Percentiles rank a stretch among this genome's conserved stretches.
phyloP scores from a whole-genome alignment of 805 yeast species.

The Starmerella davenportii region DNA sequence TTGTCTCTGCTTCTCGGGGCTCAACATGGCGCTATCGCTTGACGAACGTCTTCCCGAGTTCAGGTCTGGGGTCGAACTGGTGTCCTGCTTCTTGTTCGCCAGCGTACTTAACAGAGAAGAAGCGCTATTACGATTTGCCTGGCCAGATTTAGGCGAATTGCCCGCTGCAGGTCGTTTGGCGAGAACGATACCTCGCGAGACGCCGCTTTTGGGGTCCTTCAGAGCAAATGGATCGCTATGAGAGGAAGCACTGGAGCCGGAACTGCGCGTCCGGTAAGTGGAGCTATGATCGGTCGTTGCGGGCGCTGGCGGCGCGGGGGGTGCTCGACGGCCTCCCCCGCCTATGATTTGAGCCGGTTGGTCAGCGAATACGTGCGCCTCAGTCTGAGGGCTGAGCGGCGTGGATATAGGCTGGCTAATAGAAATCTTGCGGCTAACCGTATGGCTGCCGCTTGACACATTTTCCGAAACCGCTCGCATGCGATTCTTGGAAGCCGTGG shows the following conservation, averaged over 20 bases:
- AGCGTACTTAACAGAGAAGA: neutral
- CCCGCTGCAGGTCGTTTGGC: neutral
- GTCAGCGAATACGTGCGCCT: no score
- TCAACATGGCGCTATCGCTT: no score
- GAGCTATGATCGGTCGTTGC: no score
- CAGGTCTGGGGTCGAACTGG: neutral
- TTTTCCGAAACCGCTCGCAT: conserved; percentile 1
- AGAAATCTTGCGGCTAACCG: neutral
- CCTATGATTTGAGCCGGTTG: no score
- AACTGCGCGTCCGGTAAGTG: no score
- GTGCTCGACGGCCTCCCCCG: no score
- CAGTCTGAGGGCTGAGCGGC: no score
- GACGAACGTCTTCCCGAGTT: neutral
- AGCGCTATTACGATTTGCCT: neutral
- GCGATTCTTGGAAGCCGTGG: conserved; percentile 19
- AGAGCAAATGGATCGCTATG: neutral
- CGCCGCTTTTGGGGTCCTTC: neutral
- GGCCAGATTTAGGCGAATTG: neutral
- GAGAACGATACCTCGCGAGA: neutral
- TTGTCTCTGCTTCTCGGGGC: no score
- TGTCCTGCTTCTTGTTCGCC: neutral
- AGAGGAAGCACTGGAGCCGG: neutral
- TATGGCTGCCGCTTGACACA: neutral
- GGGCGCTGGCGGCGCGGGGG: neutral
- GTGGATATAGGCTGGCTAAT: neutral